Evolutionary conservation across 495 filamentous ascomycete species (phyloP).

Genomic region (Podospora pseudoanserina): DNA sequence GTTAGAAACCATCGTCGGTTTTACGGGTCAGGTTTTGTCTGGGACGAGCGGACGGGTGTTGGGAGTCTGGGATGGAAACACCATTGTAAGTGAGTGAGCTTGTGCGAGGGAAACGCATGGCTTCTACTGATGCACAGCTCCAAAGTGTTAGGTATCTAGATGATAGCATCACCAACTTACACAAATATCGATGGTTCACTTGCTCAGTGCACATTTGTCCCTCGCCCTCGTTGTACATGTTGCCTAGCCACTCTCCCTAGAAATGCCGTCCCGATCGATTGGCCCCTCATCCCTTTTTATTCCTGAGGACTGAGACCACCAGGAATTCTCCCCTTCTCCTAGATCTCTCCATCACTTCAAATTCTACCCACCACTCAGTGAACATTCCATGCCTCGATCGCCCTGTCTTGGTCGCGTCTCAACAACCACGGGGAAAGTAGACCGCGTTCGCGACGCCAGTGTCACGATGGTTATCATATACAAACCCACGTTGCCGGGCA

Average conservation of each 20-base stretch:
- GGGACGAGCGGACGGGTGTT: not conserved
- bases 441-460: constrained; percentile 1
- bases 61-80: not conserved
- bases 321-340: not conserved
- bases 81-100: not conserved
- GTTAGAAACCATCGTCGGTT: not conserved
- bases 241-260: not conserved
- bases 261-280: not conserved
- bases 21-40: not conserved
- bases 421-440: not conserved
- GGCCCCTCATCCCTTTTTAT: not conserved
- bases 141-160: not conserved
- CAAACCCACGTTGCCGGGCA: not conserved
- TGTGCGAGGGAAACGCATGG: not conserved
- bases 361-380: not conserved
- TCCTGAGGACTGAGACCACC: not conserved
- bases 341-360: not conserved
- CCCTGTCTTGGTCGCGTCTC: constrained; percentile 7
- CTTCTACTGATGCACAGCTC: not conserved
- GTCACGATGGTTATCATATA: not conserved
- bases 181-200: not conserved
- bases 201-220: not conserved
- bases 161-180: not conserved
- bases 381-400: constrained; percentile 7
- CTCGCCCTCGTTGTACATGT: not conserved